These are phyloP conservation scores for Dactylella cylindrospora DNA, from an alignment of 2,329 filamentous ascomycete species.

Conservation along the genomic window DNA sequence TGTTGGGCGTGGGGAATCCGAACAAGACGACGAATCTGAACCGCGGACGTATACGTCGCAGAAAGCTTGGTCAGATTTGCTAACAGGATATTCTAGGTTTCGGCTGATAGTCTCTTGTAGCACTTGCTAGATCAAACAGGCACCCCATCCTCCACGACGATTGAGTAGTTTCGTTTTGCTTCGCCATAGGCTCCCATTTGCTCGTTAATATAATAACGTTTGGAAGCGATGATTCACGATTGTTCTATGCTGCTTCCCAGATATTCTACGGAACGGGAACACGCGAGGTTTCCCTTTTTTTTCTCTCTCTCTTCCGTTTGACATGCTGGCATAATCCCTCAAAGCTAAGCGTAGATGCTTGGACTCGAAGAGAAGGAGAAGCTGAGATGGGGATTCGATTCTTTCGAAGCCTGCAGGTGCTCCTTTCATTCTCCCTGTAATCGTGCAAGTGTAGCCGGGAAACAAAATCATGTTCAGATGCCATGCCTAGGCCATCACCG, in stretches of 20 bases:
- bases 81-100: too few relatives aligned
- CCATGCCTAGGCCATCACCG: slow-evolving; percentile 38
- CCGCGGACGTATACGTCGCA: too few relatives aligned
- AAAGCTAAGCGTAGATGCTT: background rate
- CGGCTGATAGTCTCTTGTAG: too few relatives aligned
- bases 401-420: too few relatives aligned
- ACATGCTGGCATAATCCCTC: slow-evolving; percentile 32
- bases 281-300: background rate
- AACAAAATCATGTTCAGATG: background rate
- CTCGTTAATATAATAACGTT: slow-evolving; percentile 1
- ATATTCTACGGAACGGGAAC: background rate
- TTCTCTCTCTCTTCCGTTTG: too few relatives aligned
- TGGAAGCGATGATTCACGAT: slow-evolving; percentile 14
- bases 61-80: too few relatives aligned
- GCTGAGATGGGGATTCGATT: too few relatives aligned
- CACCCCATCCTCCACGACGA: too few relatives aligned
- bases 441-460: slow-evolving; percentile 33
- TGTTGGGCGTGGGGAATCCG: slow-evolving; percentile 42
- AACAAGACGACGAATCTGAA: too few relatives aligned
- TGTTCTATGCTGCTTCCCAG: too few relatives aligned
- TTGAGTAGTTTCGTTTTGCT: slow-evolving; percentile 15
- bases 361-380: background rate
- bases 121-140: too few relatives aligned
- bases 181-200: slow-evolving; percentile 32
- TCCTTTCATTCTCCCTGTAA: background rate